Base-by-base conservation (phyloP, 331 rosid species). In the Erythrophleum ivorense region DNA sequence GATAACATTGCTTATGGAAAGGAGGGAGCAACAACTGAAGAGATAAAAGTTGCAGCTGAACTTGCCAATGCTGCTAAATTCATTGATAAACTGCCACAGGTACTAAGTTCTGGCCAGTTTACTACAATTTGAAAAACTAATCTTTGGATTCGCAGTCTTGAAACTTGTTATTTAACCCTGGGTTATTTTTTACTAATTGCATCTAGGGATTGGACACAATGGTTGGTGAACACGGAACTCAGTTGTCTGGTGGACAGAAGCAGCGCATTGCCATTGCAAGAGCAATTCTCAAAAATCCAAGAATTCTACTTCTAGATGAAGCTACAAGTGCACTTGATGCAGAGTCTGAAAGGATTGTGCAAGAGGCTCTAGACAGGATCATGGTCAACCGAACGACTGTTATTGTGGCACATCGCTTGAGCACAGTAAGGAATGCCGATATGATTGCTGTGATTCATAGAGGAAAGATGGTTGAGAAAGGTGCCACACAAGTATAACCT, bases 41-140 rank as follows among this genome's bases (percentile, higher is more conserved):
- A 87, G 76, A 87, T 87, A 57, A 84, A 55, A 85, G 59, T 74
- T 31, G 86, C 88, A 4, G 31, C 85, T 10, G 90, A 87, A 72
- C 90, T 87, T 67, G 90, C 90, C 71, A 87, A 87, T 85, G 90
- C 90, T 66, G 88, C 90, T 57, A 87, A 87, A 33, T 87, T 85
- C 85, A 79, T 85, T 38, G 88, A 87, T 82, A 85, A 87, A 80
- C 49, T 87, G n/a, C 90, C 90, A 24, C 85, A 87, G 88, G 90
- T 87, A 65, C 34, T 57, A n/a, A 7, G 0, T 54, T 81, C 60
- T 69, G 41, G 52, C 84, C 29, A 73, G 1, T 34, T 33, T 58
- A 14, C 64, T 16, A 34, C 36, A 36, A 53, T 6, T 70, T 63
- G 16, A 60, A 70, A 29, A 62, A 55, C 57, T 59, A 4, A n/a